These are phyloP conservation scores for Penicillium psychrofluorescens DNA, from an alignment of 495 filamentous ascomycete species.

Conservation along the genomic window DNA sequence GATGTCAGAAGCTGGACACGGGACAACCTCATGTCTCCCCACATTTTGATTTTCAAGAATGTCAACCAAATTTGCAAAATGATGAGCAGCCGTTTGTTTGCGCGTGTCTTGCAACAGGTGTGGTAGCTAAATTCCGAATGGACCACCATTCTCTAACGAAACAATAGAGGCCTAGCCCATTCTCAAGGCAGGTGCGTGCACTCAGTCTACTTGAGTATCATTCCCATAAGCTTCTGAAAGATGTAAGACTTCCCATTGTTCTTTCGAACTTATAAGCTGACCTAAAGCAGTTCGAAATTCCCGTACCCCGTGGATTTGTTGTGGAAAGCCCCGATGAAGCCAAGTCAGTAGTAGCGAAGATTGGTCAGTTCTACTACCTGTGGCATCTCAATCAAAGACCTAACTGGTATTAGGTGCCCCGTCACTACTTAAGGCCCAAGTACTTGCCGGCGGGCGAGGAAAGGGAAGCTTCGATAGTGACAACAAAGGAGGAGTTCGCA, in stretches of 20 bases:
- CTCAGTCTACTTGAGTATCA: constrained; percentile 21
- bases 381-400: background rate
- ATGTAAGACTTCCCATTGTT: constrained; percentile 6
- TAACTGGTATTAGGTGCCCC: constrained; percentile 14
- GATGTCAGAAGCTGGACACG: no score
- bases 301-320: constrained; percentile 19
- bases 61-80: background rate
- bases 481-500: constrained; percentile 23
- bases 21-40: no score
- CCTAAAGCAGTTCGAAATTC: constrained; percentile 16
- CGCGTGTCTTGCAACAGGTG: constrained; percentile 4
- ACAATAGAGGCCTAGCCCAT: constrained; percentile 1
- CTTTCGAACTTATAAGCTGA: constrained; percentile 1
- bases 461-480: constrained; percentile 26
- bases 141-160: background rate
- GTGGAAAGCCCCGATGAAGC: constrained; percentile 17
- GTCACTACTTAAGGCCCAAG: constrained; percentile 24
- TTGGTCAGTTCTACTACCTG: constrained; percentile 9
- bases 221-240: constrained; percentile 20
- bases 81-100: background rate
- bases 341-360: constrained; percentile 13
- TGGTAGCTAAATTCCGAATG: background rate
- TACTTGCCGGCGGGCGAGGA: constrained; percentile 24
- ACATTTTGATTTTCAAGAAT: no score
- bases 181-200: constrained; percentile 10